These are phyloP conservation scores for Aquilaria yunnanensis DNA, from an alignment of 345 rosid genomes.

Conservation along the genomic window DNA sequence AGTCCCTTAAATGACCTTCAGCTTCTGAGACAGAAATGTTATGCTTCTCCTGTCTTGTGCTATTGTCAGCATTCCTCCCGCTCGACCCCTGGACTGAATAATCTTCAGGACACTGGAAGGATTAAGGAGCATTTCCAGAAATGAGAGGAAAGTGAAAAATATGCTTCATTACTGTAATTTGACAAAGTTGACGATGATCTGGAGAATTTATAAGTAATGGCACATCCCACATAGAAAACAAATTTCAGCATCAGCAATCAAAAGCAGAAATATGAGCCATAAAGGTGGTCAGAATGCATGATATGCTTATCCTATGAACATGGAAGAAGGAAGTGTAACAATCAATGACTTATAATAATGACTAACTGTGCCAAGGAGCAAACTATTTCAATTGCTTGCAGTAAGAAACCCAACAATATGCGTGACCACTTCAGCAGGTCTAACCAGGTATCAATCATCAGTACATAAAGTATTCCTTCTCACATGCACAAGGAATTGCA, in stretches of 20 bases:
- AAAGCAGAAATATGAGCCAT: background rate
- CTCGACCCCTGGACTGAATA: conserved; percentile 14
- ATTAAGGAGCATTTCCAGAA: conserved; percentile 1
- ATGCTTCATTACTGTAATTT: too few relatives aligned
- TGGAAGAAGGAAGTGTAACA: too few relatives aligned
- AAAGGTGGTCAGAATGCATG: background rate
- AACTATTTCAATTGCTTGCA: too few relatives aligned
- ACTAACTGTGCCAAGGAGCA: background rate
- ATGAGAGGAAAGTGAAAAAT: background rate
- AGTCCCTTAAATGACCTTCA: conserved; percentile 30
- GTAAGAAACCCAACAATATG: background rate
- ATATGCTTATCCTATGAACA: too few relatives aligned
- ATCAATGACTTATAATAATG: too few relatives aligned
- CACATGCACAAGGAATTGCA: too few relatives aligned
- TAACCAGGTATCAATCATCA: too few relatives aligned
- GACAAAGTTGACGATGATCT: background rate
- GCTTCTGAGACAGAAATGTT: conserved; percentile 25
- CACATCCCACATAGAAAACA: background rate
- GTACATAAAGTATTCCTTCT: too few relatives aligned
- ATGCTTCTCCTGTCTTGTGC: conserved; percentile 20
- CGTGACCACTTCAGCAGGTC: background rate
- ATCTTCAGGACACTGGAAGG: conserved; percentile 29
- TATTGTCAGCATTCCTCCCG: conserved; percentile 23
- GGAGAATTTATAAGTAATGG: background rate
- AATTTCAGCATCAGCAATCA: background rate